Base-by-base conservation (phyloP, 495 filamentous ascomycete species). In the Podospora appendiculata region DNA sequence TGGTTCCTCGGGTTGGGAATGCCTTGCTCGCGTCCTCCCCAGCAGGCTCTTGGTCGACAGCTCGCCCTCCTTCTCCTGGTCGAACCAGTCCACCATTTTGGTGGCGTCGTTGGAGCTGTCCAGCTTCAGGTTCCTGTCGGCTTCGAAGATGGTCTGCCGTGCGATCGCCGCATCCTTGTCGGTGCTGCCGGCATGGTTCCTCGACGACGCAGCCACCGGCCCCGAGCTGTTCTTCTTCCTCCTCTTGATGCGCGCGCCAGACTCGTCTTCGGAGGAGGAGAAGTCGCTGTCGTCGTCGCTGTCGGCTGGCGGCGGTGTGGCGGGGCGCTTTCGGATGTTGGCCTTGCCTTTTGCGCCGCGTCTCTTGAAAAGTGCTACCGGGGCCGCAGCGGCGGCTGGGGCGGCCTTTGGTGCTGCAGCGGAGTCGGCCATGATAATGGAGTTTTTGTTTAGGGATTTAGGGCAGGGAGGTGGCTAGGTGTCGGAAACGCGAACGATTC, bases 31-130 rank as follows among this genome's bases (percentile, higher is more conserved):
- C 12, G 86, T 86, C 17, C 77, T 81, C 11, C 86, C 86, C 12
- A 89, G 73, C 0, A 89, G 73, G 51, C 76, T 81, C 64, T 81
- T 82, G 11, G 74, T 68, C 44, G 73, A 82, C 32, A 85, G 58
- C 13, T 70, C 69, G n/a, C 14, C 40, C 47, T 91, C 86, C 47
- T 58, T 57, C 32, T 80, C 74, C 47, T 91, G 86, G 54, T 90
- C 89, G 69, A 87, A 93, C 90, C 90, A 96, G 64, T 94, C 87
- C n/a, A 79, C 83, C 17, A 81, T 79, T 57, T 94, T 96, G 6
- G 93, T 97, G n/a, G 93, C 93, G 62, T 96, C 92, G 63, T 90
- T 90, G 52, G 77, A 80, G 52, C 75, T 70, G 32, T 82, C 76
- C 41, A 94, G 80, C 12, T 72, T 72, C 5, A 90, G 79, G 11